A percentile compares a stretch with the other conserved stretches of the same genome.
phyloP scores from a whole-genome alignment of 176 grass and related monocot genomes.

The Avena eriantha region DNA sequence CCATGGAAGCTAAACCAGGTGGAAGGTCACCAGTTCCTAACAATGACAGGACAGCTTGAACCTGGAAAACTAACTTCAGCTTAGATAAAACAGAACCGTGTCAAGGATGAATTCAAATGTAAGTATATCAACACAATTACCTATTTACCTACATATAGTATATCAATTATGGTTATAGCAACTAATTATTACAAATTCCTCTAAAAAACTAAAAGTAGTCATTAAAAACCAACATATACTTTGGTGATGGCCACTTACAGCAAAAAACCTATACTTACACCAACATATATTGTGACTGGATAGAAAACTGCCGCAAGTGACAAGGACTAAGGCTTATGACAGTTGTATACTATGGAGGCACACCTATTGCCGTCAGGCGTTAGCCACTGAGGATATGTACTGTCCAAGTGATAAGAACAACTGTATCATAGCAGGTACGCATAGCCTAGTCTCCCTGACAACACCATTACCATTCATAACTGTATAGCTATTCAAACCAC shows the following conservation, averaged over 20 bases:
- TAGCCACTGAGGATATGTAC: background rate
- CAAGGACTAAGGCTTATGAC: background rate
- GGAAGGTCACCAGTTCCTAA: slow-evolving; percentile 78
- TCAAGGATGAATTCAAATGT: slow-evolving; percentile 8
- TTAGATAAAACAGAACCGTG: background rate
- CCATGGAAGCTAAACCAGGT: slow-evolving; percentile 45
- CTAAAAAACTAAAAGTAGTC: background rate
- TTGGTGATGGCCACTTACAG: background rate
- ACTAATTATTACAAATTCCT: slow-evolving; percentile 12
- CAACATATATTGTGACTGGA: background rate
- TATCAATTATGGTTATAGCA: background rate
- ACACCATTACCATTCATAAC: background rate
- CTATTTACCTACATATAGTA: slow-evolving; percentile 19
- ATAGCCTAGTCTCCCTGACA: background rate
- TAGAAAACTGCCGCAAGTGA: slow-evolving; percentile 22
- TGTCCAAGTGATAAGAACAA: background rate
- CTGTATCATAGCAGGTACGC: background rate
- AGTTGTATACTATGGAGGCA: background rate
- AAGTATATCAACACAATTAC: background rate
- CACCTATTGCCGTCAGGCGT: background rate
- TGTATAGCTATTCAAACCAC: background rate
- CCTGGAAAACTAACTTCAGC: slow-evolving; percentile 56
- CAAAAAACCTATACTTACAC: background rate
- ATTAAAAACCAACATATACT: slow-evolving; percentile 3
- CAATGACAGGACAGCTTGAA: slow-evolving; percentile 82